Conservation (phyloP, 192 early-diverging fungal genomes). For the Backusella psychrophila region DNA sequence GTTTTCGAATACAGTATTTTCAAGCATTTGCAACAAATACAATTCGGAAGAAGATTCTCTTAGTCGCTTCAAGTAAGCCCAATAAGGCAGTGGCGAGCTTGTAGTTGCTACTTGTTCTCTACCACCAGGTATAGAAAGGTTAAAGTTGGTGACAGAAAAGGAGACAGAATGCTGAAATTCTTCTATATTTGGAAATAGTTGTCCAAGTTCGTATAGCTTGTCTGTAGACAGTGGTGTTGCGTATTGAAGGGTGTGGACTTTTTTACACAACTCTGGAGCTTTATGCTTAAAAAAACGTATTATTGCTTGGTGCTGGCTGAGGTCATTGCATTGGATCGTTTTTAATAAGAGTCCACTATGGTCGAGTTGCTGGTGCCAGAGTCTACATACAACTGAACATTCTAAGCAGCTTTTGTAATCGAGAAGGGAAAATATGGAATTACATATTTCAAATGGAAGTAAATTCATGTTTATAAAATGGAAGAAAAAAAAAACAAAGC, state of each 20-base stretch:
- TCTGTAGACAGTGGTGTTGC: not conserved
- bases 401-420: not conserved
- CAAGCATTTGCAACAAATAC: not conserved
- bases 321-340: not conserved
- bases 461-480: not conserved
- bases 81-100: not conserved
- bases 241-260: not conserved
- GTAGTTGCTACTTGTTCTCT: not conserved
- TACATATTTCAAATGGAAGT: constrained; percentile 1
- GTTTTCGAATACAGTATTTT: not conserved
- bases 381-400: not conserved
- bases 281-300: not conserved
- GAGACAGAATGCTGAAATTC: not conserved
- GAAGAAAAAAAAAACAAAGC: not conserved
- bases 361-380: not conserved
- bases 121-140: not conserved
- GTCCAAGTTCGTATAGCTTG: not conserved
- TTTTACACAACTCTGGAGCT: not conserved
- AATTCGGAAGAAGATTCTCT: not conserved
- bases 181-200: not conserved
- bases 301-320: not conserved
- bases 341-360: not conserved
- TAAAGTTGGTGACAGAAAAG: not conserved
- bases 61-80: not conserved
- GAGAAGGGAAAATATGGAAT: not conserved